phyloP scores from a whole-genome alignment of 2,329 filamentous ascomycete species.

The Sphaerulina musiva region DNA sequence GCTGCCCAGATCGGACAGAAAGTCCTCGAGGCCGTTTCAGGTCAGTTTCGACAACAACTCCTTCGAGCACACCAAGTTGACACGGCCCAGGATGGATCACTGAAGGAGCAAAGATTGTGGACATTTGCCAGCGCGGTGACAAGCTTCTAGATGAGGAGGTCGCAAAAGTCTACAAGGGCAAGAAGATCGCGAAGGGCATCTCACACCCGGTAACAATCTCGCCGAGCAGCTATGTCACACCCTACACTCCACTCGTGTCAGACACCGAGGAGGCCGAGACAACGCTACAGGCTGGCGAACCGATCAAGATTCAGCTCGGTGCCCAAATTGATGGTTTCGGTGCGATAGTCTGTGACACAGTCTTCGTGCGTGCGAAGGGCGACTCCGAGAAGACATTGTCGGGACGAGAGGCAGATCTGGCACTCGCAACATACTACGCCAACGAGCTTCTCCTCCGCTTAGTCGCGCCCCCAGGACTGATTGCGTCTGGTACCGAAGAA shows the following conservation, averaged over 20 bases:
- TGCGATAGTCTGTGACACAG: conserved; percentile 89
- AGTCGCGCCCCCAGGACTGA: conserved; percentile 82
- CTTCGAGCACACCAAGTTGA: conserved; percentile 15
- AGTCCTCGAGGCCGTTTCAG: conserved; percentile 76
- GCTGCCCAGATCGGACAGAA: conserved; percentile 92
- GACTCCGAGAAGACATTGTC: conserved; percentile 47
- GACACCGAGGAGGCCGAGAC: conserved; percentile 77
- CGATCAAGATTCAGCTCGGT: conserved; percentile 97
- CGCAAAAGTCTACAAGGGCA: conserved; percentile 93
- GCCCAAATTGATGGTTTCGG: conserved; percentile 97
- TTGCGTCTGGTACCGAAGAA: conserved; percentile 79
- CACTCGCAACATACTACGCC: conserved; percentile 87
- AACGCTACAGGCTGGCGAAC: conserved; percentile 75
- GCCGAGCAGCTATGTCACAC: conserved; percentile 87
- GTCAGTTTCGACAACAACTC: conserved; percentile 37
- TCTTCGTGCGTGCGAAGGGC: conserved; percentile 61
- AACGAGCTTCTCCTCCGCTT: conserved; percentile 90
- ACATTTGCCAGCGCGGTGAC: conserved; percentile 93
- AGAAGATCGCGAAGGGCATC: conserved; percentile 93
- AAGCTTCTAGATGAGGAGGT: conserved; percentile 90
- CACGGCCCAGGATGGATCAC: conserved; percentile 55
- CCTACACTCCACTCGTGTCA: conserved; percentile 85
- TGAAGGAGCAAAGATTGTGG: conserved; percentile 84
- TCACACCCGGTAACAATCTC: conserved; percentile 93
- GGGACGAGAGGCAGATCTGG: conserved; percentile 75